These are phyloP conservation scores for Boeremia exigua DNA, from an alignment of 2,329 filamentous ascomycete species.

Conservation along the genomic window DNA sequence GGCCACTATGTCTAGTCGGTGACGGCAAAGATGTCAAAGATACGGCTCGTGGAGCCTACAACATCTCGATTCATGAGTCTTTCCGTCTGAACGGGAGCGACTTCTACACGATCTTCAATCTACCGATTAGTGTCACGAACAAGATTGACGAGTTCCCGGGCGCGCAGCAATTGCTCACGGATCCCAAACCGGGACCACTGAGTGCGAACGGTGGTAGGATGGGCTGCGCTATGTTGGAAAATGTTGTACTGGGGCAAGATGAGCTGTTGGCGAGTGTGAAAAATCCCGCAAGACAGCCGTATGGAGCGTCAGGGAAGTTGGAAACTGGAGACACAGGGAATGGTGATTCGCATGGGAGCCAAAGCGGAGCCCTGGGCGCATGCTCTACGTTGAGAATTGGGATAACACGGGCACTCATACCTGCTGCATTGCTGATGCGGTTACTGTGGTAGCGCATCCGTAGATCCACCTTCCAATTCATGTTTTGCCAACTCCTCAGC, in stretches of 20 bases:
- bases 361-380: slow-evolving; percentile 1
- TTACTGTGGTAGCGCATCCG: background rate
- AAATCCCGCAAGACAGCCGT: slow-evolving; percentile 41
- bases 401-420: background rate
- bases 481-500: background rate
- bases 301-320: background rate
- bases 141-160: slow-evolving; percentile 55
- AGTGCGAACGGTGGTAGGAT: slow-evolving; percentile 44
- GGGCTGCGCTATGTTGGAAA: slow-evolving; percentile 37
- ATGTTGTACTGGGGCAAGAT: slow-evolving; percentile 33
- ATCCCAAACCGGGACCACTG: slow-evolving; percentile 42
- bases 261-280: slow-evolving; percentile 39
- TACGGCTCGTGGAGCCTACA: slow-evolving; percentile 67
- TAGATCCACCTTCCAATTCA: background rate
- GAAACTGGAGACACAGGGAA: background rate
- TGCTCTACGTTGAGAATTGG: background rate
- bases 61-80: slow-evolving; percentile 74
- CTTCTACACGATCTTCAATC: slow-evolving; percentile 73
- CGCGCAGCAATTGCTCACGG: slow-evolving; percentile 39
- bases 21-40: slow-evolving; percentile 55
- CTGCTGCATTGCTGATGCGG: background rate
- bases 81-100: slow-evolving; percentile 69
- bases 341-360: background rate
- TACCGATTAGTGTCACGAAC: slow-evolving; percentile 73
- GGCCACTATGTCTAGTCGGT: slow-evolving; percentile 72